Evolutionary conservation across 768 basidiomycete genomes (phyloP).

Genomic region (Phlebiopsis gigantea): DNA sequence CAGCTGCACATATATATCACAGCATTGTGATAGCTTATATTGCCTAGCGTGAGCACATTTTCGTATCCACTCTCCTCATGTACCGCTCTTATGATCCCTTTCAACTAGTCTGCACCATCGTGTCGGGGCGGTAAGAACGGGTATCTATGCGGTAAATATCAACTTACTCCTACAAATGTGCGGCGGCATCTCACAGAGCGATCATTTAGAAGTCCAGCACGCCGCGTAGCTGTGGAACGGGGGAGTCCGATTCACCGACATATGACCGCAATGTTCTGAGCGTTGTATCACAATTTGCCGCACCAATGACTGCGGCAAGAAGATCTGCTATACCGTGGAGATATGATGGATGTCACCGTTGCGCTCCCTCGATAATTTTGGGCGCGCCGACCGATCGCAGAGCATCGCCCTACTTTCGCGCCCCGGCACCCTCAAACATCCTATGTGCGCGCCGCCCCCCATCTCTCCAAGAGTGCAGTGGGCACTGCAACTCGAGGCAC

Average conservation of each 20-base stretch:
- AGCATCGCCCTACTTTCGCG: not conserved
- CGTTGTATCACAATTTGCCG: conserved; percentile 10
- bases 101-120: not conserved
- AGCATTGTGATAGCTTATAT: too few relatives aligned
- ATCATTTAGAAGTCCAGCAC: conserved; percentile 1
- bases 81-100: not conserved
- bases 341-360: not conserved
- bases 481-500: too few relatives aligned
- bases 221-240: conserved; percentile 1
- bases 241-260: conserved; percentile 13
- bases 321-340: conserved; percentile 8
- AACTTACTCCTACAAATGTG: conserved; percentile 9
- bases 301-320: conserved; percentile 3
- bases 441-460: too few relatives aligned
- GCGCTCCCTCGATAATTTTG: not conserved
- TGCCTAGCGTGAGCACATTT: not conserved
- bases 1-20: not conserved
- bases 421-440: too few relatives aligned
- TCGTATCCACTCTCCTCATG: not conserved
- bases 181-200: conserved; percentile 3
- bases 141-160: conserved; percentile 9
- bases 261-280: conserved; percentile 12
- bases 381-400: not conserved
- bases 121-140: conserved; percentile 7
- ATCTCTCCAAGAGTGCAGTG: too few relatives aligned